A percentile compares a stretch with the other conserved stretches of the same genome.
These are phyloP conservation scores for Colletotrichum truncatum DNA, from an alignment of 2,329 filamentous ascomycete genomes.

Conservation along the genomic window DNA sequence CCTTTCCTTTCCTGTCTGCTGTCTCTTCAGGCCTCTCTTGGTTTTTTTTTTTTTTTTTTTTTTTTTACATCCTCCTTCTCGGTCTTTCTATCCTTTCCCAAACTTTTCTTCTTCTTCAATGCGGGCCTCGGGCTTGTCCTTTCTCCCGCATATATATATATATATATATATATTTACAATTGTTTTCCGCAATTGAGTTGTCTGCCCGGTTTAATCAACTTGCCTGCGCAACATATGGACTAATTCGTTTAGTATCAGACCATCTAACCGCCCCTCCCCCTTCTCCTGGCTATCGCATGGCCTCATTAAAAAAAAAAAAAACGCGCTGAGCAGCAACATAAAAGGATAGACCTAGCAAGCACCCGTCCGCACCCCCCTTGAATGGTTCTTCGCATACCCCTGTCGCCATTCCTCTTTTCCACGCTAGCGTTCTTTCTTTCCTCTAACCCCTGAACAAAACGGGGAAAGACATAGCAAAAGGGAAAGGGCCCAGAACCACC, in stretches of 20 bases:
- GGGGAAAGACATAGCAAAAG: slow-evolving; percentile 26
- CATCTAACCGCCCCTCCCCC: background rate
- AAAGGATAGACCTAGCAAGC: slow-evolving; percentile 7
- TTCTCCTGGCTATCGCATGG: slow-evolving; percentile 1
- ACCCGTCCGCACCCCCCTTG: slow-evolving; percentile 8
- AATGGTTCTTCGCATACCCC: slow-evolving; percentile 2
- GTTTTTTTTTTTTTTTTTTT: background rate
- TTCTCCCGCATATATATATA: background rate
- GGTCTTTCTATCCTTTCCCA: background rate
- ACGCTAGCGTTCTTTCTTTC: slow-evolving; percentile 11
- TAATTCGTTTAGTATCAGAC: slow-evolving; percentile 6
- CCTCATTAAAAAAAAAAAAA: background rate
- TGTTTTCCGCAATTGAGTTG: background rate
- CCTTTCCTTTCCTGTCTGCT: background rate
- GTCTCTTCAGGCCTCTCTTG: background rate
- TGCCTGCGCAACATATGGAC: background rate
- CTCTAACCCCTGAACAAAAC: slow-evolving; percentile 20
- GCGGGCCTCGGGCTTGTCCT: too few species aligned
- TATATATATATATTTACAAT: background rate
- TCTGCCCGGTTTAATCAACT: background rate
- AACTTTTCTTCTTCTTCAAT: background rate
- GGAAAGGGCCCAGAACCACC: slow-evolving; percentile 27
- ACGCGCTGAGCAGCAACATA: background rate
- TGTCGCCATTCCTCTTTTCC: slow-evolving; percentile 18
- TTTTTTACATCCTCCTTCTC: background rate